phyloP scores from a whole-genome alignment of 768 basidiomycete genomes.

The Lactifluus hygrophoroides region DNA sequence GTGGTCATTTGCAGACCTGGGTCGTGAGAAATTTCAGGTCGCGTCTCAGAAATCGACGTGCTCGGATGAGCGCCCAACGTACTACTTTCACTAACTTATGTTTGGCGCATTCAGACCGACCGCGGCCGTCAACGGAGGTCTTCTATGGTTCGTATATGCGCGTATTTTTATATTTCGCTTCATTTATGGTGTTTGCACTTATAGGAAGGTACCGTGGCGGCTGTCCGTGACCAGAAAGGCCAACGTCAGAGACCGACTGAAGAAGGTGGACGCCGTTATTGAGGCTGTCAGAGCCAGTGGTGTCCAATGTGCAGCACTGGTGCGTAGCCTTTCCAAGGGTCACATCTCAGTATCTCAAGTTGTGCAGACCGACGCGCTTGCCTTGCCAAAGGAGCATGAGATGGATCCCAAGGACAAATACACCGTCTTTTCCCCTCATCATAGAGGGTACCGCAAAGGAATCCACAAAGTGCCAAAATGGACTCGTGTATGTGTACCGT shows the following conservation, averaged over 20 bases:
- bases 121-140: constrained; percentile 58
- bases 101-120: constrained; percentile 80
- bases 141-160: constrained; percentile 61
- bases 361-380: constrained; percentile 52
- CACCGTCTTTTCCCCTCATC: constrained; percentile 70
- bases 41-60: not conserved
- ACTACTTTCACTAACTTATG: constrained; percentile 39
- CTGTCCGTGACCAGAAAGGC: constrained; percentile 88
- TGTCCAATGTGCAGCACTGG: constrained; percentile 65
- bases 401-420: constrained; percentile 95
- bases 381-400: constrained; percentile 87
- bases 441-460: constrained; percentile 78
- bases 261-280: constrained; percentile 90
- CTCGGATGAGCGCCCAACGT: not conserved
- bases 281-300: constrained; percentile 80
- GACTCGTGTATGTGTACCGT: constrained; percentile 60
- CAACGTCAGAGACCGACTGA: constrained; percentile 80
- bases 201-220: constrained; percentile 93
- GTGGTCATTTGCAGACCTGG: constrained; percentile 12
- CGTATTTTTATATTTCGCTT: not conserved
- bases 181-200: not conserved
- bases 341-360: not conserved
- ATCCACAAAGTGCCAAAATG: constrained; percentile 98
- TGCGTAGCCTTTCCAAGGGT: constrained; percentile 32
- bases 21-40: constrained; percentile 11